Conservation (phyloP, 345 rosid species). For the Gossypium rotundifolium region DNA sequence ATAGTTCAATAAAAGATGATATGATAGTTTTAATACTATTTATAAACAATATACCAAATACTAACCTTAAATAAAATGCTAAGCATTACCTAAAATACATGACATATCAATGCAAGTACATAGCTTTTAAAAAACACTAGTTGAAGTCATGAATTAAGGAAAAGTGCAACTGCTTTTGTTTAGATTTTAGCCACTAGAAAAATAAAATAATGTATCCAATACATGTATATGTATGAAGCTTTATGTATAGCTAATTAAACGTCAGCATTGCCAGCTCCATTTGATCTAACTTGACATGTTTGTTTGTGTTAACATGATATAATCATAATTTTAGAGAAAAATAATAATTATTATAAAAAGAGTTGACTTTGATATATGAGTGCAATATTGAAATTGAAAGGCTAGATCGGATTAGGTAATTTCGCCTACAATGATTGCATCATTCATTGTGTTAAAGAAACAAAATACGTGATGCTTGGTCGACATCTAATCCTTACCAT, state of each 20-base stretch:
- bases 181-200: neutral
- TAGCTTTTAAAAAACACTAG: too few species aligned
- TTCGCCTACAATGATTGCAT: conserved; percentile 26
- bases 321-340: neutral
- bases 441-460: conserved; percentile 14
- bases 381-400: too few species aligned
- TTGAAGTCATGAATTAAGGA: too few species aligned
- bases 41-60: too few species aligned
- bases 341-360: neutral
- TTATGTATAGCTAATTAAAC: conserved; percentile 15
- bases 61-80: neutral
- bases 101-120: neutral
- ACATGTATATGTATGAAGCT: conserved; percentile 19
- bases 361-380: conserved; percentile 8
- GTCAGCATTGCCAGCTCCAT: conserved; percentile 45
- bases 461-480: conserved; percentile 36
- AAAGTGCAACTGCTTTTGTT: neutral
- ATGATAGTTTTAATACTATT: too few species aligned
- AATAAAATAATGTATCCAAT: neutral
- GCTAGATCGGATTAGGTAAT: conserved; percentile 22
- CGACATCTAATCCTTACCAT: conserved; percentile 31
- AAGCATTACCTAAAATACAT: conserved; percentile 8
- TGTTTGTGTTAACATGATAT: conserved; percentile 15
- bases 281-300: conserved; percentile 29
- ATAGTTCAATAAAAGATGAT: too few species aligned